phyloP scores from a whole-genome alignment of 345 rosid species.

The Syzygium grande region DNA sequence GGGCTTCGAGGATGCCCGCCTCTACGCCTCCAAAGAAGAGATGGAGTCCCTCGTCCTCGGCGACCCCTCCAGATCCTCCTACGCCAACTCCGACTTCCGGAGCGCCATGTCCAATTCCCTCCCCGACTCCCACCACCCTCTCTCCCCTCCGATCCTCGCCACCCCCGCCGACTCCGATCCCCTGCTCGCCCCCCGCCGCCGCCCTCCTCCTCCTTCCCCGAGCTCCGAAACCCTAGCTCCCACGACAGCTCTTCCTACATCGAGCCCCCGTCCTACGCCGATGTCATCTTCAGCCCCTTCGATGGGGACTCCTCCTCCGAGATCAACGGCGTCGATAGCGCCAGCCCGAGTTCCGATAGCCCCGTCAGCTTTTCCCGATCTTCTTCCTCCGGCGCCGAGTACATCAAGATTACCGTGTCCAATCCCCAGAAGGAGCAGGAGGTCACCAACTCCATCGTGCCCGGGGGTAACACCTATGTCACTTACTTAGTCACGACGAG shows the following conservation, averaged over 20 bases:
- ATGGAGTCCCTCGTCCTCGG: conserved; percentile 69
- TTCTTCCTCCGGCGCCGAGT: conserved; percentile 47
- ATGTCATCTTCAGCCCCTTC: conserved; percentile 75
- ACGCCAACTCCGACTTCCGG: conserved; percentile 39
- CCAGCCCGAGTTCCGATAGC: conserved; percentile 25
- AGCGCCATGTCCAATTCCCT: conserved; percentile 52
- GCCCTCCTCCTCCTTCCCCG: neutral
- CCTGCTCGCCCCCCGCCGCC: conserved; percentile 32
- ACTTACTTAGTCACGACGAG: conserved; percentile 79
- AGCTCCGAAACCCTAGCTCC: conserved; percentile 26
- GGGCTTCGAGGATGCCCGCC: conserved; percentile 42
- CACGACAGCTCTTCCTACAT: conserved; percentile 40
- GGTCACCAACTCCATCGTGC: conserved; percentile 59
- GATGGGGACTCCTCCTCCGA: conserved; percentile 46
- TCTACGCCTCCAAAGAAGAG: conserved; percentile 49
- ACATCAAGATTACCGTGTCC: conserved; percentile 72
- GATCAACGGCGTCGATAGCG: conserved; percentile 50
- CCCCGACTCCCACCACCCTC: conserved; percentile 45
- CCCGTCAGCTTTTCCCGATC: conserved; percentile 42
- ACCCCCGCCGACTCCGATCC: conserved; percentile 76
- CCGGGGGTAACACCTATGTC: conserved; percentile 62
- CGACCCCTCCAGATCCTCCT: conserved; percentile 13
- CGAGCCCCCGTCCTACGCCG: conserved; percentile 92
- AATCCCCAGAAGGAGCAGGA: conserved; percentile 86
- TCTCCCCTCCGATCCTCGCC: conserved; percentile 28